Evolutionary conservation across 2,329 filamentous ascomycete species (phyloP).

Genomic region (Berkeleyomyces rouxiae): DNA sequence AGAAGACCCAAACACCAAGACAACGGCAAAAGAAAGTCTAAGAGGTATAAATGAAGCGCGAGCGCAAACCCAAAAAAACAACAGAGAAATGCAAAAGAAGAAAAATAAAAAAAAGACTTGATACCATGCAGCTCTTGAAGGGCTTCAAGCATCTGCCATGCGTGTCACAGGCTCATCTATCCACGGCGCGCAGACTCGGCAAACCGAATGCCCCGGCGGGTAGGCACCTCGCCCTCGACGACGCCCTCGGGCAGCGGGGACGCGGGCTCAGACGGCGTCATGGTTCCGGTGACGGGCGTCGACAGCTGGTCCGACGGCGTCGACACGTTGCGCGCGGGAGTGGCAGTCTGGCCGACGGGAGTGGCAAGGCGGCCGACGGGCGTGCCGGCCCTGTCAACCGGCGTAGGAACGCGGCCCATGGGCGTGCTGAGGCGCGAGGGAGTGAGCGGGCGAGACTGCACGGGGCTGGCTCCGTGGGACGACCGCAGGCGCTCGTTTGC

Average conservation of each 20-base stretch:
- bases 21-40: background rate
- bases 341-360: constrained; percentile 21
- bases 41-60: background rate
- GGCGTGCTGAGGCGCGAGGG: constrained; percentile 33
- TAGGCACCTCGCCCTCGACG: constrained; percentile 28
- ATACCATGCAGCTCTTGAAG: background rate
- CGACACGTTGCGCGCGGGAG: constrained; percentile 36
- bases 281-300: constrained; percentile 22
- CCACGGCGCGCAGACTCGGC: constrained; percentile 26
- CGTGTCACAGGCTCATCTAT: background rate
- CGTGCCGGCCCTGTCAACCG: constrained; percentile 26
- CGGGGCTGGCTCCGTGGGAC: constrained; percentile 33
- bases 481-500: constrained; percentile 53
- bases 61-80: background rate
- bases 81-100: background rate
- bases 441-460: constrained; percentile 41
- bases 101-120: background rate
- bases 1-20: background rate
- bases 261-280: constrained; percentile 31
- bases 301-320: too few species aligned
- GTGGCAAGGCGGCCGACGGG: constrained; percentile 23
- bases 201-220: constrained; percentile 43
- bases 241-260: constrained; percentile 33
- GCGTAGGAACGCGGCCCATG: constrained; percentile 29
- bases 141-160: background rate